Conservation (phyloP, 208 protist genomes). For the Acanthamoeba sp. region DNA sequence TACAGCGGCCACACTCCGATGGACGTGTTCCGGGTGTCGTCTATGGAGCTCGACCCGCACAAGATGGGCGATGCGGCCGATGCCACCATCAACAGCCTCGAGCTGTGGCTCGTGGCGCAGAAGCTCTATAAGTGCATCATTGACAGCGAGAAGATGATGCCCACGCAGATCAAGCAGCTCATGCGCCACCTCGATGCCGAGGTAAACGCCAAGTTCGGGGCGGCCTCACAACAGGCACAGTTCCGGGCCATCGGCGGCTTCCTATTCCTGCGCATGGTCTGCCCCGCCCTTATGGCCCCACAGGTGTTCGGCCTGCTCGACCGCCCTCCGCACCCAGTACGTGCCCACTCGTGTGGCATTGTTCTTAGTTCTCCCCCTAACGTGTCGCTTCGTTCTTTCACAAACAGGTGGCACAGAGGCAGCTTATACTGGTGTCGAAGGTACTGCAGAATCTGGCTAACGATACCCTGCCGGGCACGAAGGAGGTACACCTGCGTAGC, state of each 20-base stretch:
- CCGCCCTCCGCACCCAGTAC: background rate
- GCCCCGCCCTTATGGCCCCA: constrained; percentile 30
- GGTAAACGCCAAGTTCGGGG: background rate
- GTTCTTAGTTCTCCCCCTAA: too few species aligned
- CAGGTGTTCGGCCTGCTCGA: constrained; percentile 41
- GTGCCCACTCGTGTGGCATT: too few species aligned
- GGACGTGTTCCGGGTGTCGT: background rate
- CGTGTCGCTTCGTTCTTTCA: too few species aligned
- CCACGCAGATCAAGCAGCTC: background rate
- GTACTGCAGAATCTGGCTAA: background rate
- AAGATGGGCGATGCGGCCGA: background rate
- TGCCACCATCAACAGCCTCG: constrained; percentile 50
- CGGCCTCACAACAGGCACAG: background rate
- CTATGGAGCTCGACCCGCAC: constrained; percentile 47
- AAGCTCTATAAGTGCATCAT: constrained; percentile 53
- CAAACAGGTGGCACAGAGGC: background rate
- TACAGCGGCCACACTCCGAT: background rate
- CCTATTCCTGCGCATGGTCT: constrained; percentile 59
- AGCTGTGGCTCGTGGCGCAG: constrained; percentile 67
- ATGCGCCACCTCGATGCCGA: constrained; percentile 10
- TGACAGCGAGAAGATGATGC: background rate
- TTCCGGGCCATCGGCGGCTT: constrained; percentile 22
- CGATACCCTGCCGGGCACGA: background rate
- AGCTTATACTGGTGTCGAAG: background rate
- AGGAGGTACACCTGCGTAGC: too few species aligned